Evolutionary conservation across 2,329 filamentous ascomycete species (phyloP), one percentile per base, ranked within the genome.

Genomic region (Aspergillus bombycis): DNA sequence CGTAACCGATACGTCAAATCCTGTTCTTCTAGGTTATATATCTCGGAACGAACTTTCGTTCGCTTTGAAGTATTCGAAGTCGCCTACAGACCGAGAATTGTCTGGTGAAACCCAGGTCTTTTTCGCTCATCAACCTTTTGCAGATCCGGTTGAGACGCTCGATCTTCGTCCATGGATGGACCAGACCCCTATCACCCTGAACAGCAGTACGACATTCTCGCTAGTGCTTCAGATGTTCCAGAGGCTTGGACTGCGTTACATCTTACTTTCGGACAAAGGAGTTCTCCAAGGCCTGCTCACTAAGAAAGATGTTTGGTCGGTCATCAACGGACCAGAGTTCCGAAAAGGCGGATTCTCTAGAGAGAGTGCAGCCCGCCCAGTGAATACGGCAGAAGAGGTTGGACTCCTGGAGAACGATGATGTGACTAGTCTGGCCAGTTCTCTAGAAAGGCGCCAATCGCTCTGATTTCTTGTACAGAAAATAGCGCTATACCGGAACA

Each of bases 151-250:
- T 23, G 85, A 88, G 19, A 93, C 90, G 0, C 87, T 99, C 45
- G 95, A 99, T 78, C 85, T 99, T 12, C 85, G 94, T 9, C 94
- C 94, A 2, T 99, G 95, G 95, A 97, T 99, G 93, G 95, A 99
- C 77, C 94, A 97, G 78, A 99, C 95, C 0, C 95, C 95, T 0
- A 91, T 99, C 54, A 98, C 95, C 0, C 84, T 98, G 21, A 91
- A 93, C 48, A 89, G 88, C 26, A 87, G 89, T 66, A 89, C 89
- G 19, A 90, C 85, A 63, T 88, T 99, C 64, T 89, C 94, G 74
- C 86, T 98, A n/a, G 92, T 92, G 4, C 89, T 96, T 28, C 89
- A 87, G 62, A 96, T 99, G 85, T 98, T 99, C 79, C 93, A 97
- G 81, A 94, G 94, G 75, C 86, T 99, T 10, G 95, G 95, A 23